Percentiles rank a stretch among this genome's conserved stretches.
Evolutionary conservation across 2,329 filamentous ascomycete species (phyloP).

Genomic region (Microcyclosporella mali): DNA sequence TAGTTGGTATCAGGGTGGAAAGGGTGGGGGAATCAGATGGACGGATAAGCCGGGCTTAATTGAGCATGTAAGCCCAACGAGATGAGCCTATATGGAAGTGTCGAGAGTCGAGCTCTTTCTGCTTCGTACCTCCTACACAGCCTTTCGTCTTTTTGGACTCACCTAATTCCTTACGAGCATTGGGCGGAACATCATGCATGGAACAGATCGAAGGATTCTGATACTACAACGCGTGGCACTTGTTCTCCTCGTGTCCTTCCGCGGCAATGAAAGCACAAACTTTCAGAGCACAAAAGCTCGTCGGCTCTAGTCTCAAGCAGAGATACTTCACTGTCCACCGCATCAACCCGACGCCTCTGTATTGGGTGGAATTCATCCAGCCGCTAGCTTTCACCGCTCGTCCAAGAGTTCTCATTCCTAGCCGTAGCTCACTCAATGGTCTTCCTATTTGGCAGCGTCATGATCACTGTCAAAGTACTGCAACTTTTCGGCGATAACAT

Average conservation of each 20-base stretch:
- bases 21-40: slow-evolving; percentile 10
- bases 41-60: slow-evolving; percentile 15
- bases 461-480: slow-evolving; percentile 1
- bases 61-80: slow-evolving; percentile 7
- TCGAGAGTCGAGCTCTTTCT: no score
- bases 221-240: no score
- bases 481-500: neutral
- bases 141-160: no score
- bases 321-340: neutral
- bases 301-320: neutral
- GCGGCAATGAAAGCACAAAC: neutral
- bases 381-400: neutral
- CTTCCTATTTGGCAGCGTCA: neutral
- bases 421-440: slow-evolving; percentile 1
- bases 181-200: no score
- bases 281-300: neutral
- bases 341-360: slow-evolving; percentile 1
- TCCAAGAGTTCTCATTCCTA: neutral
- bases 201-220: neutral
- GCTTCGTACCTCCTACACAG: no score
- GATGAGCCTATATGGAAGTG: neutral
- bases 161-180: no score
- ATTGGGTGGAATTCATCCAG: neutral
- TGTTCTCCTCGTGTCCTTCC: neutral
- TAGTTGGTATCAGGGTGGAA: slow-evolving; percentile 11